phyloP scores from a whole-genome alignment of 2,329 filamentous ascomycete genomes.

The Cercospora sojina region DNA sequence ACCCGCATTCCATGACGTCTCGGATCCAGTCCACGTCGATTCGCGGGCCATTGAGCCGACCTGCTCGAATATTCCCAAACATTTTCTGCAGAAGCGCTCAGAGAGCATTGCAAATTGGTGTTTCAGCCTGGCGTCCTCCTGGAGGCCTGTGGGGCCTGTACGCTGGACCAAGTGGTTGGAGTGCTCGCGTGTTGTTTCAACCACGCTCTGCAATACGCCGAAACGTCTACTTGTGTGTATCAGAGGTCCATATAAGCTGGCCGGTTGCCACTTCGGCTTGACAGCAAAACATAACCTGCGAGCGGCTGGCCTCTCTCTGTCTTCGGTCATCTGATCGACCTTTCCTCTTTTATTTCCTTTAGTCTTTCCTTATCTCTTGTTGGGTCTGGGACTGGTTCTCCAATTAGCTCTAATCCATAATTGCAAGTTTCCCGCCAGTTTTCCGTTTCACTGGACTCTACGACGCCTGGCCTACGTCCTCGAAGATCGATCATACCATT shows the following conservation, averaged over 20 bases:
- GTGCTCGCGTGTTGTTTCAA: constrained; percentile 24
- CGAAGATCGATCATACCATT: background rate
- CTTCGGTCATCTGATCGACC: constrained; percentile 16
- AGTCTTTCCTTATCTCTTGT: constrained; percentile 33
- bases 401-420: constrained; percentile 25
- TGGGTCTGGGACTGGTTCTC: constrained; percentile 36
- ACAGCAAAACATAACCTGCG: constrained; percentile 10
- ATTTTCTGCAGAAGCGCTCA: constrained; percentile 25
- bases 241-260: constrained; percentile 27
- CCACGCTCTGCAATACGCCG: background rate
- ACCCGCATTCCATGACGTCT: constrained; percentile 25
- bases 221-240: background rate
- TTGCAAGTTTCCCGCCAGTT: constrained; percentile 13
- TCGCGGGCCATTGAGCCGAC: constrained; percentile 22
- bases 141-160: constrained; percentile 13
- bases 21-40: constrained; percentile 23
- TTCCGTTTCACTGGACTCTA: background rate
- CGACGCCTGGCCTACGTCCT: background rate
- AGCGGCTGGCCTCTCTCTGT: constrained; percentile 15
- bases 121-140: constrained; percentile 25
- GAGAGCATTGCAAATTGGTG: constrained; percentile 13
- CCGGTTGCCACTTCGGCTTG: constrained; percentile 10
- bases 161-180: background rate
- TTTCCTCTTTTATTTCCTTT: constrained; percentile 35
- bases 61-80: background rate